phyloP scores from a whole-genome alignment of 2,329 filamentous ascomycete species.

The Trichoderma koningii region DNA sequence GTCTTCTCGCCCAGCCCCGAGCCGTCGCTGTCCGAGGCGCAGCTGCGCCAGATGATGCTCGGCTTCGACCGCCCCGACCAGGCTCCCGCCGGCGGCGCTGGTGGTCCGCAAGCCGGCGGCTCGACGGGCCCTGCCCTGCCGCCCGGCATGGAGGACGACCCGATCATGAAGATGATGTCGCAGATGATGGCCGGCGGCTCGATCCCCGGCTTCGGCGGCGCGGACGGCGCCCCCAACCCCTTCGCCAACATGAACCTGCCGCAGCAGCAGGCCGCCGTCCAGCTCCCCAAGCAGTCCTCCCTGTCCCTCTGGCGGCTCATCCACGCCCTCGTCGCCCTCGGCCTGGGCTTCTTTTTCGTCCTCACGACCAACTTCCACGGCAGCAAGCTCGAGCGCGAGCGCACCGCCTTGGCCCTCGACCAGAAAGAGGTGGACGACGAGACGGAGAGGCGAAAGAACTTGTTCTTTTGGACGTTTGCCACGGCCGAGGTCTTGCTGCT shows the following conservation, averaged over 20 bases:
- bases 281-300: constrained; percentile 41
- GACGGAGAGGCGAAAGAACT: constrained; percentile 38
- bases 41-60: constrained; percentile 66
- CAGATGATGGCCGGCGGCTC: constrained; percentile 59
- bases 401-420: constrained; percentile 37
- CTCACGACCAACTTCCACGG: constrained; percentile 69
- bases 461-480: constrained; percentile 79
- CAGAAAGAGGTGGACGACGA: constrained; percentile 33
- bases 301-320: constrained; percentile 68
- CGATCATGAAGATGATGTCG: constrained; percentile 67
- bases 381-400: constrained; percentile 61
- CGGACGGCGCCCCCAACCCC: constrained; percentile 39
- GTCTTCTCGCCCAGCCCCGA: constrained; percentile 40
- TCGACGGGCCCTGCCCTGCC: constrained; percentile 34
- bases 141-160: constrained; percentile 39
- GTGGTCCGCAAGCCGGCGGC: background rate
- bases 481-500: constrained; percentile 74
- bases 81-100: constrained; percentile 4
- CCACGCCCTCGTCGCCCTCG: constrained; percentile 71
- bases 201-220: constrained; percentile 36
- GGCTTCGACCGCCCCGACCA: constrained; percentile 49
- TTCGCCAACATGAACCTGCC: constrained; percentile 44
- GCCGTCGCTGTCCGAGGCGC: constrained; percentile 54
- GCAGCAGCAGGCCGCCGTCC: constrained; percentile 39
- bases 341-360: constrained; percentile 70